Conservation (phyloP, 805 yeast genomes). For the Candida chauliodis region DNA sequence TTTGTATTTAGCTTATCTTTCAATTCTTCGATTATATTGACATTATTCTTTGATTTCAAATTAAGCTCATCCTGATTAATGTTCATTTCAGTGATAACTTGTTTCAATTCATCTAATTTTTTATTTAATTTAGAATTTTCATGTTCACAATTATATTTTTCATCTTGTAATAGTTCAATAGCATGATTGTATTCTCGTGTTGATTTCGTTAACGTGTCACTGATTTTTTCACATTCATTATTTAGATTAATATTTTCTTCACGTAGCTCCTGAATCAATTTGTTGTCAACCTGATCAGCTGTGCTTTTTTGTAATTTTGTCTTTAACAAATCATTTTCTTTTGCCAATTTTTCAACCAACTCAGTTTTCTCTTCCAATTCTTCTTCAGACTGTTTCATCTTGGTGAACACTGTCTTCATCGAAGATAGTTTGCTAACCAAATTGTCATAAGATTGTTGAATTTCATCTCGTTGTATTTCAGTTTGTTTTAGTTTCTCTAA, state of each 20-base stretch:
- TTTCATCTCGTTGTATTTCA: slow-evolving; percentile 50
- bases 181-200: slow-evolving; percentile 36
- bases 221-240: slow-evolving; percentile 51
- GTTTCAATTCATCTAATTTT: slow-evolving; percentile 36
- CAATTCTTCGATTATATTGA: slow-evolving; percentile 42
- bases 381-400: slow-evolving; percentile 67
- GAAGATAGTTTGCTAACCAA: slow-evolving; percentile 61
- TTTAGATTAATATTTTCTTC: slow-evolving; percentile 42
- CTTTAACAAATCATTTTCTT: slow-evolving; percentile 23
- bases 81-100: slow-evolving; percentile 40
- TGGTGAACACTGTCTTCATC: slow-evolving; percentile 68
- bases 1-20: slow-evolving; percentile 35
- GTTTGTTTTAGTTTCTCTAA: slow-evolving; percentile 5
- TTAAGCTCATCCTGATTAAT: slow-evolving; percentile 34
- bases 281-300: slow-evolving; percentile 10
- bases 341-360: slow-evolving; percentile 26
- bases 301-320: slow-evolving; percentile 2
- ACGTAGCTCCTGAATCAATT: slow-evolving; percentile 2
- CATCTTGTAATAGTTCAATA: slow-evolving; percentile 34
- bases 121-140: slow-evolving; percentile 35
- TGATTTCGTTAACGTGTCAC: slow-evolving; percentile 33
- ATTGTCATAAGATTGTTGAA: slow-evolving; percentile 58
- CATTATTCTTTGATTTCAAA: slow-evolving; percentile 39
- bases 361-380: slow-evolving; percentile 57
- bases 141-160: slow-evolving; percentile 38